Percentiles rank a stretch among this genome's conserved stretches.
Evolutionary conservation across 2,329 filamentous ascomycete genomes (phyloP).

Genomic region (Zarea fungicola): DNA sequence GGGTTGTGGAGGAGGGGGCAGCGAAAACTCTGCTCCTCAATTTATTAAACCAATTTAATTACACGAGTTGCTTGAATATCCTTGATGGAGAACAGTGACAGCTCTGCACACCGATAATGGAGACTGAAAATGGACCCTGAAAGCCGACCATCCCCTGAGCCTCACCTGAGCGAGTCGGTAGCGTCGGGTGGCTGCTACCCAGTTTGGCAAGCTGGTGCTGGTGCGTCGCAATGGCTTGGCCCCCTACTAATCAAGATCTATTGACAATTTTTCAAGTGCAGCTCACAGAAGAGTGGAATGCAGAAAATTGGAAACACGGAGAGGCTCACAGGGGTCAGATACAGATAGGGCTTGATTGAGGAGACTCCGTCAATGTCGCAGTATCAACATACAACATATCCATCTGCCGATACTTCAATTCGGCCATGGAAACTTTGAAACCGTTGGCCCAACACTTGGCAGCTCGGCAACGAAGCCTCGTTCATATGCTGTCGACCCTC

Average conservation of each 20-base stretch:
- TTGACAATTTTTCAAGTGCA: no score
- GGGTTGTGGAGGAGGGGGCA: neutral
- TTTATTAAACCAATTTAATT: neutral
- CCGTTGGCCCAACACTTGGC: no score
- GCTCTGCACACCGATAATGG: neutral
- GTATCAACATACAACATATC: no score
- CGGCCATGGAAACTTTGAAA: no score
- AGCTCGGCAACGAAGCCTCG: no score
- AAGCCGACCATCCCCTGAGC: neutral
- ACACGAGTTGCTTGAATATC: neutral
- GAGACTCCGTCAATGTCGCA: no score
- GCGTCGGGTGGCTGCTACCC: neutral
- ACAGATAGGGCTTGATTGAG: no score
- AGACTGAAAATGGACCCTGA: neutral
- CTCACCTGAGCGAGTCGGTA: neutral
- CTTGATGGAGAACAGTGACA: neutral
- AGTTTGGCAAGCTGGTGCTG: slow-evolving; percentile 6
- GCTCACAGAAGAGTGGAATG: no score
- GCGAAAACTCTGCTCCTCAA: neutral
- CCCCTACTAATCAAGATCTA: neutral
- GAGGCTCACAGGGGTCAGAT: no score
- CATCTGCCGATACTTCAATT: no score
- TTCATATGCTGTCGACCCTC: no score
- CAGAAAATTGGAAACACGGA: no score
- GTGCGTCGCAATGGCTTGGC: slow-evolving; percentile 11